Evolutionary conservation across 805 yeast species (phyloP), one percentile per base, ranked within the genome.

Genomic region (Starmerella scarabaei): DNA sequence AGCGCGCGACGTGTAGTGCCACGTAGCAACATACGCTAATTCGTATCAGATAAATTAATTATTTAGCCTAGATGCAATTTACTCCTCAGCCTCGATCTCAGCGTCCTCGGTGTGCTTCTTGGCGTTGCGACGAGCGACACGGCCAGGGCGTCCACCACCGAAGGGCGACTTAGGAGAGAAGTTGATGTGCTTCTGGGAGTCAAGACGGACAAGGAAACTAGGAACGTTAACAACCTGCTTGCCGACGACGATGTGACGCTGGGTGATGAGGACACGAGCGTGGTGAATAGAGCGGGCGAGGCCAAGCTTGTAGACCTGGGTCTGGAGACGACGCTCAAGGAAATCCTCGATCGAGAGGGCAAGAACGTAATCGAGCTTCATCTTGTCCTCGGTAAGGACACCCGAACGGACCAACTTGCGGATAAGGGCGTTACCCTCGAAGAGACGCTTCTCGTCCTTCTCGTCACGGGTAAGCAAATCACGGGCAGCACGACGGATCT

Each of bases 111-210:
- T 70, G 56, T 67, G 72, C 68, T 73, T 71, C 59, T 66, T 71
- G 58, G 71, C 67, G 77, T 80, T 77, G 71, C 75, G 83, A 80
- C 97, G 84, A 80, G 91, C 93, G 65, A 84, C 94, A 79, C 98
- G 91, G 69, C 98, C 98, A 60, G 98, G 93, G 77, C 98, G 88
- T 61, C 95, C 98, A 74, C 98, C 98, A 71, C 98, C 98, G 86
- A 83, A 88, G 70, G 98, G 98, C 58, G 98, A 91, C 69, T 83
- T 84, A 67, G 91, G 80, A 62, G 98, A 93, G 63, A 88, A 91
- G 79, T 91, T 97, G 72, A 91, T 84, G 85, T 91, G 97, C 82
- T 91, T 91, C 75, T 91, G 98, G 57, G 98, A 86, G 75, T 91
- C 98, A 67, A 91, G 81, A 77, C 98, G 93, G 55, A 91, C 98